These are phyloP conservation scores for Ustilago sp. DNA, from an alignment of 1,284 basidiomycete genomes.

Conservation along the genomic window DNA sequence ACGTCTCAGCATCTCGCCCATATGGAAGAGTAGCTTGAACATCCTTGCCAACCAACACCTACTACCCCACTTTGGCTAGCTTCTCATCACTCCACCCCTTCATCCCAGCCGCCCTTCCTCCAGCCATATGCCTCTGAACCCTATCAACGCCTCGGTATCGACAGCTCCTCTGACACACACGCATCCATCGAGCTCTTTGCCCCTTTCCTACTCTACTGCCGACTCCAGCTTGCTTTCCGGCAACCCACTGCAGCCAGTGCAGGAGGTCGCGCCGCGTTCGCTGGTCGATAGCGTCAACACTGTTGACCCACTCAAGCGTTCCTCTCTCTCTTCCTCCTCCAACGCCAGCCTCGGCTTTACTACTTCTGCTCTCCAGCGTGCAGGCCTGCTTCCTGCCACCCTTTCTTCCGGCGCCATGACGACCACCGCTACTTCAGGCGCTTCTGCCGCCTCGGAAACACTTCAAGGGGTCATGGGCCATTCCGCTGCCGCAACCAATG, in stretches of 20 bases:
- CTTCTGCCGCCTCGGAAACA: slow-evolving; percentile 40
- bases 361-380: slow-evolving; percentile 43
- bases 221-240: slow-evolving; percentile 10
- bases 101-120: not conserved
- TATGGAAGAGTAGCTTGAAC: not conserved
- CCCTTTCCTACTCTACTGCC: slow-evolving; percentile 5
- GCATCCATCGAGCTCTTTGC: slow-evolving; percentile 14
- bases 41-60: not conserved
- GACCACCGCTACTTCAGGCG: slow-evolving; percentile 23
- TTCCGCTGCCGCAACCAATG: slow-evolving; percentile 28
- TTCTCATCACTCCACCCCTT: not conserved
- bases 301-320: slow-evolving; percentile 21
- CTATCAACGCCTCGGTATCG: slow-evolving; percentile 7
- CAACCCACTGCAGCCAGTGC: slow-evolving; percentile 39
- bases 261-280: slow-evolving; percentile 41
- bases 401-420: slow-evolving; percentile 7
- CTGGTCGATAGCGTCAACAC: slow-evolving; percentile 16
- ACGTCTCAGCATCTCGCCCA: not conserved
- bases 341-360: slow-evolving; percentile 27
- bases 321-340: slow-evolving; percentile 17
- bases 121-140: slow-evolving; percentile 34
- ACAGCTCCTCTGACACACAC: slow-evolving; percentile 26
- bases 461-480: slow-evolving; percentile 50
- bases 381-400: slow-evolving; percentile 31
- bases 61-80: not conserved